Evolutionary conservation across 768 basidiomycete genomes (phyloP).

Genomic region (Strobilomyces dryophilus): DNA sequence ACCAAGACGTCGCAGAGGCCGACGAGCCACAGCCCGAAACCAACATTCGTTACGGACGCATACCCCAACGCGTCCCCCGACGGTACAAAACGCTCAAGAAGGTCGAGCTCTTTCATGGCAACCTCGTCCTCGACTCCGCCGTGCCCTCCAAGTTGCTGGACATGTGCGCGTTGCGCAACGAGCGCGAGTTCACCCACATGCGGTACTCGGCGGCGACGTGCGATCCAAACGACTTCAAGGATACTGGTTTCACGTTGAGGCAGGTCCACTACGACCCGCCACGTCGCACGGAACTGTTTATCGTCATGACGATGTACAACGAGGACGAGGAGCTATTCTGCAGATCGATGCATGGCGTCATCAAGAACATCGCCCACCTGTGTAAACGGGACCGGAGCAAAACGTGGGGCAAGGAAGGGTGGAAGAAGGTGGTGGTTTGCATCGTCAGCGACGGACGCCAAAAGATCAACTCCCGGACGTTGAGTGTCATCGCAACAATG

Average conservation of each 20-base stretch:
- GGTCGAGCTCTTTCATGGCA: constrained; percentile 90
- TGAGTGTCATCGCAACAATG: constrained; percentile 88
- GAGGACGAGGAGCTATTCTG: constrained; percentile 89
- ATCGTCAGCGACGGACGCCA: constrained; percentile 83
- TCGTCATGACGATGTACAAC: constrained; percentile 99
- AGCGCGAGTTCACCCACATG: constrained; percentile 94
- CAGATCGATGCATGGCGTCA: constrained; percentile 92
- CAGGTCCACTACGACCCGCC: constrained; percentile 92
- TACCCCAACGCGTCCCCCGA: constrained; percentile 86
- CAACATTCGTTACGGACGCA: constrained; percentile 83
- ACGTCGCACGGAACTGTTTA: constrained; percentile 88
- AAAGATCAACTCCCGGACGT: constrained; percentile 80
- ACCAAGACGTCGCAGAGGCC: constrained; percentile 26
- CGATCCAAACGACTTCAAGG: constrained; percentile 90
- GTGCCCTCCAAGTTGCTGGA: constrained; percentile 90
- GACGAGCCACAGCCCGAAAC: constrained; percentile 37
- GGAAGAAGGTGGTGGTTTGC: constrained; percentile 97
- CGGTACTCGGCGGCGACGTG: constrained; percentile 94
- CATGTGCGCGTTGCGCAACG: constrained; percentile 70
- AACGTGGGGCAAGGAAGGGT: constrained; percentile 96
- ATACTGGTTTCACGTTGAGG: constrained; percentile 78
- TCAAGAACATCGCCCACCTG: constrained; percentile 89
- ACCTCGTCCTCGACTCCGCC: constrained; percentile 85
- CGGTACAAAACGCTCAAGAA: constrained; percentile 93
- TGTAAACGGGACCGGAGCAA: constrained; percentile 83